Evolutionary conservation across 2,329 filamentous ascomycete species (phyloP).

Genomic region (Polytolypa hystricis): DNA sequence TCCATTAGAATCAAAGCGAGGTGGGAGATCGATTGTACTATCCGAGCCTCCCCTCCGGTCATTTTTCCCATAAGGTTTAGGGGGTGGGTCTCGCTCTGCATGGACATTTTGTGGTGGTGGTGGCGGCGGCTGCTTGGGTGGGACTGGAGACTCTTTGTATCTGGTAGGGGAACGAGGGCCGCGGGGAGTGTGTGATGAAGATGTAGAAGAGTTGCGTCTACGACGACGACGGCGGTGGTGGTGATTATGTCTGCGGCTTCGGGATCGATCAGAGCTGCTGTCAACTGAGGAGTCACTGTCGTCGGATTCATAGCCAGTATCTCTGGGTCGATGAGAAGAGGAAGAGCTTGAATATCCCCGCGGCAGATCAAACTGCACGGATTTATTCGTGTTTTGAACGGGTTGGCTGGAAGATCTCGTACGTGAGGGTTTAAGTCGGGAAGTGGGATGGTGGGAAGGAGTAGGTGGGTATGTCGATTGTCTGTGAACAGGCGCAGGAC

Average conservation of each 20-base stretch:
- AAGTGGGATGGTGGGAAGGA: not conserved
- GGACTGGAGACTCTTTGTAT: too few species aligned
- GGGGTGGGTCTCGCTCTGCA: too few species aligned
- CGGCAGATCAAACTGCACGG: slow-evolving; percentile 12
- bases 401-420: slow-evolving; percentile 11
- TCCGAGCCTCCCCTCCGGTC: too few species aligned
- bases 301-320: slow-evolving; percentile 32
- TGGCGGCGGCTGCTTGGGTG: too few species aligned
- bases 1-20: slow-evolving; percentile 25
- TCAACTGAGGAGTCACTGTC: slow-evolving; percentile 30
- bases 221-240: too few species aligned
- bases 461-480: not conserved
- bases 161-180: too few species aligned
- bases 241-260: too few species aligned
- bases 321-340: slow-evolving; percentile 18
- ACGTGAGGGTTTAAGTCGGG: slow-evolving; percentile 8
- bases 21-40: slow-evolving; percentile 23
- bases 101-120: too few species aligned
- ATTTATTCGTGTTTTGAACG: slow-evolving; percentile 6
- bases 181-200: too few species aligned
- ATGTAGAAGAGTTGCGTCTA: too few species aligned
- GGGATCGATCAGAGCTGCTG: slow-evolving; percentile 13
- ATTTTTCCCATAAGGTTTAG: too few species aligned
- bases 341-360: slow-evolving; percentile 18
- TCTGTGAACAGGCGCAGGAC: not conserved